Percentiles rank a stretch among this genome's conserved stretches.
Evolutionary conservation across 2,329 filamentous ascomycete species (phyloP).

Genomic region (Emergomyces orientalis): DNA sequence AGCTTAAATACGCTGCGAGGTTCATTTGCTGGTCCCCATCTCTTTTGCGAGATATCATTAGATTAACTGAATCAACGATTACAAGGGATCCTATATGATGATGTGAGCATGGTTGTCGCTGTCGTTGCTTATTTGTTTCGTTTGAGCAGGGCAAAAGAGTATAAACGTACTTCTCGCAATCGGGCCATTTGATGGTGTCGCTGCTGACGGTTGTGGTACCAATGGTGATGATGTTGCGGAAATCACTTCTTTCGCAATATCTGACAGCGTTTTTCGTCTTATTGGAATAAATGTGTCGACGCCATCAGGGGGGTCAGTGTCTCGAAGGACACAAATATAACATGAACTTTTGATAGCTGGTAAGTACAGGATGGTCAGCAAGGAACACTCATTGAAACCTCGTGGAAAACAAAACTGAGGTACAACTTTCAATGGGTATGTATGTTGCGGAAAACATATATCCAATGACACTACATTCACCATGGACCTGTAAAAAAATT

Average conservation of each 20-base stretch:
- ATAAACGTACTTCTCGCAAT: neutral
- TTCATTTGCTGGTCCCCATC: conserved; percentile 43
- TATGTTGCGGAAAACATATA: neutral
- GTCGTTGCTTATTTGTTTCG: neutral
- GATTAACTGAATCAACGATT: conserved; percentile 70
- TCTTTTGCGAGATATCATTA: conserved; percentile 39
- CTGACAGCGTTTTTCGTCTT: conserved; percentile 47
- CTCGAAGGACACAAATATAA: conserved; percentile 70
- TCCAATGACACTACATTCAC: neutral
- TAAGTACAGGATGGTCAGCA: neutral
- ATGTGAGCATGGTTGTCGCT: conserved; percentile 11
- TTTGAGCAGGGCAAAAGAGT: neutral
- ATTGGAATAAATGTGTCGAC: conserved; percentile 61
- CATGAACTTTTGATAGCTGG: conserved; percentile 51
- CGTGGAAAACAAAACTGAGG: neutral
- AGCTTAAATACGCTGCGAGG: conserved; percentile 60
- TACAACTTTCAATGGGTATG: neutral
- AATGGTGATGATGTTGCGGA: conserved; percentile 21
- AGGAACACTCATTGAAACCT: neutral
- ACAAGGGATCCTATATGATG: conserved; percentile 56
- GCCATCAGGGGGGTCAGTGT: conserved; percentile 55
- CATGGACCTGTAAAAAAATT: neutral
- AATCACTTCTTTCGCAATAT: conserved; percentile 51
- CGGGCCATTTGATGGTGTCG: neutral
- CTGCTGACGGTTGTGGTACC: conserved; percentile 2